These are phyloP conservation scores for Paxillus rubicundulus DNA, from an alignment of 768 basidiomycete genomes.

Conservation along the genomic window DNA sequence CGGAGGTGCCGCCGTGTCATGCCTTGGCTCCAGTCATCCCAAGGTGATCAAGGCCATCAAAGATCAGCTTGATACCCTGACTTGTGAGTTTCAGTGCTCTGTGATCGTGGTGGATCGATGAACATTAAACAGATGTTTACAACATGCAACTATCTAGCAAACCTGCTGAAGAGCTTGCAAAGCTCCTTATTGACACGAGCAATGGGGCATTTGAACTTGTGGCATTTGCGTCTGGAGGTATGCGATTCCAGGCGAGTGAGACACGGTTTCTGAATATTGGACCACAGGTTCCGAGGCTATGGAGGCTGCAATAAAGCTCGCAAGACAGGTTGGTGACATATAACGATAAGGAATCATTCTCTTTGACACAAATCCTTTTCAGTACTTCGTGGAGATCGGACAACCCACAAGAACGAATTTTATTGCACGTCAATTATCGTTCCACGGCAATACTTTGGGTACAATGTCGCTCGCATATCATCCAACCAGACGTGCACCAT, in stretches of 20 bases:
- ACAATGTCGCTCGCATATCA: conserved; percentile 70
- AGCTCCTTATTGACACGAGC: conserved; percentile 58
- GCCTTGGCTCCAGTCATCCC: conserved; percentile 73
- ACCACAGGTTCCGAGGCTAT: conserved; percentile 79
- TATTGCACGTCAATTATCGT: conserved; percentile 75
- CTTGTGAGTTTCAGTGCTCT: conserved; percentile 50
- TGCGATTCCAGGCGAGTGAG: conserved; percentile 8
- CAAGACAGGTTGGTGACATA: conserved; percentile 56
- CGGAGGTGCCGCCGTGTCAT: conserved; percentile 83
- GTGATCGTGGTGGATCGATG: neutral
- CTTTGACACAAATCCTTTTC: conserved; percentile 12
- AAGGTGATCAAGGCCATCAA: conserved; percentile 72
- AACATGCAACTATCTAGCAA: conserved; percentile 81
- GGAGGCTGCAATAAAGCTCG: conserved; percentile 82
- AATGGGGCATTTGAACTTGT: conserved; percentile 71
- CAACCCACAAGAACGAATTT: conserved; percentile 73
- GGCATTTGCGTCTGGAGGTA: conserved; percentile 77
- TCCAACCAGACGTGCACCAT: conserved; percentile 65
- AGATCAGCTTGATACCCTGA: conserved; percentile 73
- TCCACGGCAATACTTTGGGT: conserved; percentile 80
- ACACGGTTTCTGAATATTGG: neutral
- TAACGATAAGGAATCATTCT: neutral
- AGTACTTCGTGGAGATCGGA: conserved; percentile 72
- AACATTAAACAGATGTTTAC: conserved; percentile 62
- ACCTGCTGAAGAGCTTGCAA: conserved; percentile 79